Evolutionary conservation across 345 rosid species (phyloP), one percentile per base, ranked within the genome.

Genomic region (Corymbia maculata): DNA sequence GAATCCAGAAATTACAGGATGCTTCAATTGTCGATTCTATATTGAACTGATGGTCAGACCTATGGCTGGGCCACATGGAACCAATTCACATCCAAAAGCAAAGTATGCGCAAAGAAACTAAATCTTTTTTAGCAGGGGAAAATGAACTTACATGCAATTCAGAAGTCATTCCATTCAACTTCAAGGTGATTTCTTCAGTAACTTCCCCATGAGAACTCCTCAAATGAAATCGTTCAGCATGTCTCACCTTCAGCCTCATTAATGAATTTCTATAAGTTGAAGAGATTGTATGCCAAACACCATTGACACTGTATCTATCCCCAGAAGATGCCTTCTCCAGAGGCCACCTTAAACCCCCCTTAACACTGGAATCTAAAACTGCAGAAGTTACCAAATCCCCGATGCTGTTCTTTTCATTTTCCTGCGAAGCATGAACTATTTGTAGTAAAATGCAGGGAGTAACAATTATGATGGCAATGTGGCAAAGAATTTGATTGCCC

Each of bases 331-430:
- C 51, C 92, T 90, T 91, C 75, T 93, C 94, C 49, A 92, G 15
- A 13, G 94, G 93, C 98, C 98, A 95, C 89, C 94, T 93, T 88
- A 96, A 87, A 53, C 98, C 96, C 32, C 98, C 98, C 90, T 94
- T 95, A 90, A 89, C 93, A 70, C 90, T 91, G 17, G 94, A 91
- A 91, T 95, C 97, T 88, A 94, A 24, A 86, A 93, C 90, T 26
- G 95, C 96, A 64, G 91, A 91, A 87, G 88, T 88, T 50, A 97
- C 85, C 89, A 96, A 87, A 44, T 86, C 90, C 50, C 85, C 89
- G 13, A 97, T 92, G 91, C 91, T 88, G 51, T 91, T 85, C 85
- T 87, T 89, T 92, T 95, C 97, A n/a, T 94, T 93, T 49, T 95
- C 96, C 98, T 97, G 92, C 1, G 2, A 36, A 75, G 24, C 24